These are phyloP conservation scores for Colletotrichum caudatum DNA, from an alignment of 2,329 filamentous ascomycete genomes.

Conservation along the genomic window DNA sequence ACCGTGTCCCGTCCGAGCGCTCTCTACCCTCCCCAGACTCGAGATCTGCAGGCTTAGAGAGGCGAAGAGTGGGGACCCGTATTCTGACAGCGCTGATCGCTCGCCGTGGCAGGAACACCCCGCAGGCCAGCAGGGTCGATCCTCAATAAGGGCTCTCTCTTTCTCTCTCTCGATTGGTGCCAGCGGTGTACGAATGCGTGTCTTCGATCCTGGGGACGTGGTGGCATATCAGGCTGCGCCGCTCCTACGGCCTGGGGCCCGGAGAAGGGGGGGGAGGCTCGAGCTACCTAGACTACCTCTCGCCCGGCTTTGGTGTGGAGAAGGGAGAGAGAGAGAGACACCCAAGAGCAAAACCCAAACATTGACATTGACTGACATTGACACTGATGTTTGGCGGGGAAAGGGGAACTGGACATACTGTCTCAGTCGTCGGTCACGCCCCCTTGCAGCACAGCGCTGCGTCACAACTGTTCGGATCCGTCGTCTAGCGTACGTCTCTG, in stretches of 20 bases:
- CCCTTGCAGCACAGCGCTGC: background rate
- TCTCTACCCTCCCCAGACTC: background rate
- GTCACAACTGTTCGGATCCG: background rate
- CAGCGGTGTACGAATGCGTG: too few species aligned
- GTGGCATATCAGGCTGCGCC: background rate
- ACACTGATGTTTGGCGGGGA: background rate
- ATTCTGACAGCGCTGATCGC: constrained; percentile 4
- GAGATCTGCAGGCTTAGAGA: background rate
- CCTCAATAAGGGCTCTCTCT: background rate
- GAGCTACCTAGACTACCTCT: background rate
- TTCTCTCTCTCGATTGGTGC: background rate
- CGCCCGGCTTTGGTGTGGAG: constrained; percentile 17
- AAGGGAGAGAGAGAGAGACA: background rate
- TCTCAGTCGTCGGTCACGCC: background rate
- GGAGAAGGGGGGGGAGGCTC: background rate
- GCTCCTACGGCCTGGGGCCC: background rate
- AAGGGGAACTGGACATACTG: background rate
- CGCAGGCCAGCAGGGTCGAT: too few species aligned
- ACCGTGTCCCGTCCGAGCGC: background rate
- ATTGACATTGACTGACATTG: background rate
- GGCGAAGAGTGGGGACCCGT: background rate
- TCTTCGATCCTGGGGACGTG: background rate
- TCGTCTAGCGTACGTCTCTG: background rate
- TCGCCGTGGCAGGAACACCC: background rate
- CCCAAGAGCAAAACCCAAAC: background rate